Conservation (phyloP, 2,329 filamentous ascomycete species). For the Xylaria multiplex region DNA sequence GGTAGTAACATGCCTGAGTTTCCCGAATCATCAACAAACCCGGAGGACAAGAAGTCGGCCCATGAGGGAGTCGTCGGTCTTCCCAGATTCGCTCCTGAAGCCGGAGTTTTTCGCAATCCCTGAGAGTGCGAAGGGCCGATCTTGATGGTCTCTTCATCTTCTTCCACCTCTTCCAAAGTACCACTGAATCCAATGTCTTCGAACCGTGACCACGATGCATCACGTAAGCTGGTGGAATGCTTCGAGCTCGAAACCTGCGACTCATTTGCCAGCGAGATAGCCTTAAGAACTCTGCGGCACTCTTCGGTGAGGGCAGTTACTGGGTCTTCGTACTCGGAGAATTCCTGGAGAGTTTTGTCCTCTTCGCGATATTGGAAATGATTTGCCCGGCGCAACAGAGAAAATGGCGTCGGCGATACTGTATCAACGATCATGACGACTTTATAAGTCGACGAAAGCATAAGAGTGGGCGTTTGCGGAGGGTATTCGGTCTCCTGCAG, state of each 20-base stretch:
- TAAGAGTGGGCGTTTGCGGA: conserved; percentile 77
- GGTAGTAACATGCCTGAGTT: conserved; percentile 80
- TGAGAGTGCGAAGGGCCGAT: conserved; percentile 52
- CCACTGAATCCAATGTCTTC: conserved; percentile 92
- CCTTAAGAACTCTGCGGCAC: conserved; percentile 87
- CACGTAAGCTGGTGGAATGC: conserved; percentile 76
- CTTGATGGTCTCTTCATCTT: conserved; percentile 66
- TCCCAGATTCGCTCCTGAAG: conserved; percentile 72
- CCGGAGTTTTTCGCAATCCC: conserved; percentile 72
- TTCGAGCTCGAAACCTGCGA: conserved; percentile 77
- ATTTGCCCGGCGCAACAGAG: conserved; percentile 87
- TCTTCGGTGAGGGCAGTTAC: conserved; percentile 90
- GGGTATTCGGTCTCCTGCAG: conserved; percentile 95
- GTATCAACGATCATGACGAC: conserved; percentile 97
- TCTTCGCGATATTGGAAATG: conserved; percentile 96
- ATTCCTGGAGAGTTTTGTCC: conserved; percentile 83
- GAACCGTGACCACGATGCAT: conserved; percentile 96
- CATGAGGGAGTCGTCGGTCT: conserved; percentile 96
- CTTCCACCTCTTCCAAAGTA: conserved; percentile 75
- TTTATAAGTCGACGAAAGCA: conserved; percentile 84
- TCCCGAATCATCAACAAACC: conserved; percentile 81
- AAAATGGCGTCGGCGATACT: conserved; percentile 93
- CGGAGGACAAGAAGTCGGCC: conserved; percentile 96
- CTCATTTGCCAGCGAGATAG: conserved; percentile 89
- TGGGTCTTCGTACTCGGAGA: conserved; percentile 89